Evolutionary conservation across 2,329 filamentous ascomycete species (phyloP).

Genomic region (Colletotrichum sp.): DNA sequence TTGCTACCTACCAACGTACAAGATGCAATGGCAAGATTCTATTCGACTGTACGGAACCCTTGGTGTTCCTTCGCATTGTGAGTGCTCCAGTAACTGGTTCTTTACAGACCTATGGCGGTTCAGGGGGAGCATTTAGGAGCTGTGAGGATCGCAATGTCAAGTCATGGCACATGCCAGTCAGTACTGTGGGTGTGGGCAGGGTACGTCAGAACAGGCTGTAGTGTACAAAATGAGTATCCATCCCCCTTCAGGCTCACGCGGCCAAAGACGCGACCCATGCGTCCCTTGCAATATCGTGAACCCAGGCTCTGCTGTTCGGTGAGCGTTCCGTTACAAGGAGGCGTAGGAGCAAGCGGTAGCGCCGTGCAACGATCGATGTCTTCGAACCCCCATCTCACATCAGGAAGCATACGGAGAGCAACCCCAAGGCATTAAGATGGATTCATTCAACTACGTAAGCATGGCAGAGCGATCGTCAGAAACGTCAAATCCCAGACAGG

Average conservation of each 20-base stretch:
- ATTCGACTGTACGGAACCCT: not conserved
- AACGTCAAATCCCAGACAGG: conserved; percentile 21
- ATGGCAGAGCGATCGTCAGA: conserved; percentile 24
- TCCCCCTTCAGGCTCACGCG: not conserved
- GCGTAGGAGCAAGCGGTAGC: not conserved
- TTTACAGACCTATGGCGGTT: not conserved
- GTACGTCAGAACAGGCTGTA: not conserved
- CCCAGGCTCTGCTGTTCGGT: not conserved
- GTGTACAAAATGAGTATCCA: not conserved
- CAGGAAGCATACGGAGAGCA: not conserved
- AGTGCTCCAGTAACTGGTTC: not conserved
- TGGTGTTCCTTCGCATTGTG: not conserved
- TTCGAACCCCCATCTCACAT: not conserved
- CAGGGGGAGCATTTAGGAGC: not conserved
- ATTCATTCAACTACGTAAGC: conserved; percentile 27
- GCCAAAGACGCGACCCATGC: not conserved
- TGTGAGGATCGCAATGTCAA: not conserved
- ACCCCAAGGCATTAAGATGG: conserved; percentile 20
- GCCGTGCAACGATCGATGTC: not conserved
- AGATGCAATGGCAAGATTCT: not conserved
- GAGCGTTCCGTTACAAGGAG: not conserved
- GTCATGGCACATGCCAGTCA: not conserved
- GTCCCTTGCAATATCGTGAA: not conserved
- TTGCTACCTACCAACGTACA: not conserved
- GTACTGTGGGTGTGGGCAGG: not conserved